Base-by-base conservation (phyloP, 495 filamentous ascomycete genomes). In the Astrothelium macrocarpum region DNA sequence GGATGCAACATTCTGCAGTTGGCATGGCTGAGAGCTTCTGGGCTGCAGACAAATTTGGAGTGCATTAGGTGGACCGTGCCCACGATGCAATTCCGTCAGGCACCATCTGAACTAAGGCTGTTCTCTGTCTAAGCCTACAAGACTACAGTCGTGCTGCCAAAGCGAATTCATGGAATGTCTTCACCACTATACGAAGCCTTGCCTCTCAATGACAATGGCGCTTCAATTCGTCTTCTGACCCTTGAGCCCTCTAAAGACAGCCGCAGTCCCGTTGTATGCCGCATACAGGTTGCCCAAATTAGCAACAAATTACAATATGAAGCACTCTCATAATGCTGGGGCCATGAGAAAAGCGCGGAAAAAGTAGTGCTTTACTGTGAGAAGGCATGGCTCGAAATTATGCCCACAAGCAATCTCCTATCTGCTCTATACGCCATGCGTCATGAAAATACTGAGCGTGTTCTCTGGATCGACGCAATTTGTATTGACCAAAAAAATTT, bases 401-500 rank as follows among this genome's bases (percentile, higher is more conserved):
- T 16, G 18, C 10, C 18, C 0, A 9, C 9, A 42, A 42, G 36
- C 18, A 42, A 42, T 42, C 36, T 42, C 36, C 18, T 42, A 42
- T 42, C 36, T 10, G 36, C 36, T 9, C 36, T 42, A 42, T 16
- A 16, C 10, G 36, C 36, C 18, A 10, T 42, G 36, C 36, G 36
- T 42, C 36, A 16, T 42, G 36, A 42, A 16, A 42, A 9, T 10
- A 42, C 18, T 42, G 36, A 42, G 36, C 60, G 42, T 18, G 56
- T 32, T 25, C n/a, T 66, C 32, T 76, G 73, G 74, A 63, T 76
- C 20, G 76, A 78, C 62, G 73, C 74, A 10, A 68, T 77, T 23
- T 77, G 70, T 59, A 75, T 78, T 58, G 69, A 78, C 62, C 75
- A 77, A 62, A 62, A 68, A 31, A 65, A 74, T 62, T 10, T 18